phyloP scores from a whole-genome alignment of 2,329 filamentous ascomycete species.

The Tolypocladium paradoxum region DNA sequence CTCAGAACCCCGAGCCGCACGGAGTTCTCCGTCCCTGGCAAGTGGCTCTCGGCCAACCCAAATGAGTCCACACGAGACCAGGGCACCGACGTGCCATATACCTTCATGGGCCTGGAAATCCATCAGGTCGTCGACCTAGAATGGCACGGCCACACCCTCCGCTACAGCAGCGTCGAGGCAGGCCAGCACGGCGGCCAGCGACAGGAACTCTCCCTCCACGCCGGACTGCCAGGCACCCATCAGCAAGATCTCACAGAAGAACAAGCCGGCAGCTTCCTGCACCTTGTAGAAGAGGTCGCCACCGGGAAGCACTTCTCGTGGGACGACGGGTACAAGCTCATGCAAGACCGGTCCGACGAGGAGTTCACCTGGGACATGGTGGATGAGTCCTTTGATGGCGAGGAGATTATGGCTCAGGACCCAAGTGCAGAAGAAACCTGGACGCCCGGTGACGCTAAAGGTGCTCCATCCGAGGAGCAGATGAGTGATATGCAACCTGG shows the following conservation, averaged over 20 bases:
- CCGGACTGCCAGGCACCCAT: constrained; percentile 1
- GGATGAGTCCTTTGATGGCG: constrained; percentile 10
- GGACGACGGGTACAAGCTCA: constrained; percentile 18
- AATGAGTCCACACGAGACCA: neutral
- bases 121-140: constrained; percentile 32
- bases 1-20: constrained; percentile 26
- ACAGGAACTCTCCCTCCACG: constrained; percentile 35
- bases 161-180: constrained; percentile 41
- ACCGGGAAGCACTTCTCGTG: constrained; percentile 22
- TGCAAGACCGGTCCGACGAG: constrained; percentile 15
- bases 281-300: constrained; percentile 18
- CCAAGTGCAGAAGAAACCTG: neutral
- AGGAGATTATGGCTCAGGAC: constrained; percentile 4
- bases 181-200: constrained; percentile 39
- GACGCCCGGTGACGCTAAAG: neutral
- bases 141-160: constrained; percentile 33
- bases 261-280: constrained; percentile 10
- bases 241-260: neutral
- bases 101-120: constrained; percentile 42
- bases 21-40: constrained; percentile 19
- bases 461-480: neutral
- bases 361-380: constrained; percentile 16
- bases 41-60: constrained; percentile 5
- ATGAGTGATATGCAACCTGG: neutral
- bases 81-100: constrained; percentile 16